Conservation (phyloP, 1,139 yeast genomes). For the Williopsis jadinii region DNA sequence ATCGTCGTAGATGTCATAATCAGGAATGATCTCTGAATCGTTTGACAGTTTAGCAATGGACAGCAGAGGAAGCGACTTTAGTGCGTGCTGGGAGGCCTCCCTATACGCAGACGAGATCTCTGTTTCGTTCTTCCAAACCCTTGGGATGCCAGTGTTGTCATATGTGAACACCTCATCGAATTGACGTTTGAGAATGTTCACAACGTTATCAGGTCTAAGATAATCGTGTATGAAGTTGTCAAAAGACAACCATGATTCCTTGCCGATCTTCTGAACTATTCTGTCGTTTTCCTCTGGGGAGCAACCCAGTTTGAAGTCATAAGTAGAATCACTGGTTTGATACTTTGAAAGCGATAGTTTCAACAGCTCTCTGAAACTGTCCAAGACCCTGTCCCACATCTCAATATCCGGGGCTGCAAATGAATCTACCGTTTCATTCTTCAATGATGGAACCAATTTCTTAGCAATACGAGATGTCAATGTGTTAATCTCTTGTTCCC, state of each 20-base stretch:
- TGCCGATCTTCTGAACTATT: constrained; percentile 38
- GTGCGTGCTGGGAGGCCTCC: constrained; percentile 50
- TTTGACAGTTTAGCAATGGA: constrained; percentile 48
- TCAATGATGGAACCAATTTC: constrained; percentile 33
- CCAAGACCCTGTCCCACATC: constrained; percentile 58
- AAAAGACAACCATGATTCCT: constrained; percentile 60
- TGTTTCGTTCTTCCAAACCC: constrained; percentile 65
- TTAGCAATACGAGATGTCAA: constrained; percentile 34
- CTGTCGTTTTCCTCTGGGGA: constrained; percentile 33
- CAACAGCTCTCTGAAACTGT: constrained; percentile 38
- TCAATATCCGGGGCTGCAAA: constrained; percentile 38
- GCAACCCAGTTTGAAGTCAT: constrained; percentile 64
- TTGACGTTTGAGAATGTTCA: constrained; percentile 52
- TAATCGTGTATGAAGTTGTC: constrained; percentile 53
- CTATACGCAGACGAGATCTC: constrained; percentile 67
- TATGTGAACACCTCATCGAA: constrained; percentile 83
- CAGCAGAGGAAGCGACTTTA: constrained; percentile 51
- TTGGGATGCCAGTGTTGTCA: constrained; percentile 77
- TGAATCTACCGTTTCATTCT: constrained; percentile 34
- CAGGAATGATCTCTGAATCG: constrained; percentile 53
- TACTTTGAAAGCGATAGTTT: constrained; percentile 27
- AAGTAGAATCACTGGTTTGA: constrained; percentile 21
- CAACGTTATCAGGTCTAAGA: constrained; percentile 50
- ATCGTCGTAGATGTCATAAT: constrained; percentile 32
- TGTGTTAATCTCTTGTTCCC: constrained; percentile 37